Base-by-base conservation (phyloP, 352 stramenopile species). In the Globisporangium acanthophoron region DNA sequence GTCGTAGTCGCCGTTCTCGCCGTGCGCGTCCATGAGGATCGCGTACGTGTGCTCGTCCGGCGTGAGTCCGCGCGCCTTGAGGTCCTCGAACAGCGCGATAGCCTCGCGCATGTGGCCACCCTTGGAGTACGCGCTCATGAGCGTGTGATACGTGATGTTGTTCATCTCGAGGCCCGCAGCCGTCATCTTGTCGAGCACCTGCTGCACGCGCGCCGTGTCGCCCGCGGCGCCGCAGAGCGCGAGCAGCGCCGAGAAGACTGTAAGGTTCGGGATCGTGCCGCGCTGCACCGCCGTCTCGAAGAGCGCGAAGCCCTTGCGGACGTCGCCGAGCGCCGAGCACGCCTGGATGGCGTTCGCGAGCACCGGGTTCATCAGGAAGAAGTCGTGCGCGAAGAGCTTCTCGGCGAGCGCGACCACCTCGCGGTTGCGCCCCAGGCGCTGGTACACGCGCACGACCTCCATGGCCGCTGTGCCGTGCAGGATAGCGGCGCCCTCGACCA, bases 21-120 rank as follows among this genome's bases (percentile, higher is more conserved):
- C 74, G 47, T 85, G 71, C 5, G 72, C 76, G 40, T 92, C 79
- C 76, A 94, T 91, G 9, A 92, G 63, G 39, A 92, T 89, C 18
- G 82, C 81, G 52, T 88, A 91, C 49, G 78, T 86, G 62, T 81
- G 64, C 40, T 77, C 80, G 52, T 80, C 70, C 0, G 77, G 70
- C 7, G 56, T 21, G n/a, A 92, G 71, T 0, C 69, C 74, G 15
- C 78, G 67, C n/a, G 62, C 53, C 53, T 78, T 75, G 59, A 91
- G 82, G 31, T 75, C 69, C 11, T 77, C 70, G 54, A 87, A 89
- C 16, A 89, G 71, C 44, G 66, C 56, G n/a, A 88, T 58, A 15
- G 81, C 78, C 44, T 76, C 52, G 13, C 77, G 65, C 20, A 73
- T 67, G 41, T 86, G 64, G 9, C 78, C 78, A 6, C 62, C 66